Evolutionary conservation across 2,329 filamentous ascomycete genomes (phyloP), one percentile per base, ranked within the genome.

Genomic region (Keithomyces neogunnii): DNA sequence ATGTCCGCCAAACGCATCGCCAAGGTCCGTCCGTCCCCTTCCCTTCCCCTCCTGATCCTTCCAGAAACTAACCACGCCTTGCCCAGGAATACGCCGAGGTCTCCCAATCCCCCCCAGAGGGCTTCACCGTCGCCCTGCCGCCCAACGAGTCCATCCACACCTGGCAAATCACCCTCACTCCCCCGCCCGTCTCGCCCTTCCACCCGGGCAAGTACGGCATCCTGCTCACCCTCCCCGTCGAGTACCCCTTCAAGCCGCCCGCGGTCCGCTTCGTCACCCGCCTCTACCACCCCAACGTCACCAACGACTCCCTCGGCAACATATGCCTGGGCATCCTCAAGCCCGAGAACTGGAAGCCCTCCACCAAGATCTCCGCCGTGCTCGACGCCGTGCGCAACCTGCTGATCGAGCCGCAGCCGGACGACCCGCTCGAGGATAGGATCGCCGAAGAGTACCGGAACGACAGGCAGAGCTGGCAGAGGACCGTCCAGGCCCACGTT

Each of bases 281-380:
- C 71, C 88, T 96, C 75, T 96, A 95, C 79, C 91, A 96, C 73
- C 90, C 91, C 44, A 96, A 96, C 72, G 81, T 96, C 53, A 89
- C 86, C 64, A 93, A 95, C 77, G 90, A 95, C 69, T 79, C 81
- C 64, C 81, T 83, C 59, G 91, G 91, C 55, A 85, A 79, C 70
- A 88, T 96, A 81, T 96, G 91, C 71, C 77, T 96, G 44, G 84
- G 82, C 54, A 80, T 91, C 69, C 81, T 96, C 60, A 89, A 91
- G 66, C 69, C 85, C 32, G 89, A 95, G 62, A 85, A 89, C 70
- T 96, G 91, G 91, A 96, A 96, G 77, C 91, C 91, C 19, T 85
- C 85, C 55, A 88, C 85, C 62, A 86, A 85, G 72, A 79, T 96
- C 57, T 70, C 72, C 45, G 80, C 82, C 49, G 89, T 96, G 31